phyloP scores from a whole-genome alignment of 495 filamentous ascomycete species.

The Hyaloscypha hepaticicola region DNA sequence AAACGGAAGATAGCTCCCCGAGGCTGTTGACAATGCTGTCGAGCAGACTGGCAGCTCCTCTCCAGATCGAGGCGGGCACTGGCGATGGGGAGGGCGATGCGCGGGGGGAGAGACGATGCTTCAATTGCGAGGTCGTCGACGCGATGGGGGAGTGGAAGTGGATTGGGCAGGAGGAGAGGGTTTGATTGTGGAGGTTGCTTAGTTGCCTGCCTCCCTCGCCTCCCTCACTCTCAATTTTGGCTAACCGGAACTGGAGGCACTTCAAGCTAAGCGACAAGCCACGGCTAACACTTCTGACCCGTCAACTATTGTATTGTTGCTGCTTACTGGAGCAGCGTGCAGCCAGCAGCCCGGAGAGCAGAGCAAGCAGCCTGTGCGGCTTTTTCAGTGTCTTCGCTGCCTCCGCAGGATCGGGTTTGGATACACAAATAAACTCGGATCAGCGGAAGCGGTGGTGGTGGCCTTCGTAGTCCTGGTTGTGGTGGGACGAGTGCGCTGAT shows the following conservation, averaged over 20 bases:
- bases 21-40: conserved; percentile 13
- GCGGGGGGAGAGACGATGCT: background rate
- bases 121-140: conserved; percentile 28
- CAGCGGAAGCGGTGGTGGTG: too few relatives aligned
- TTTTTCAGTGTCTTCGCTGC: too few relatives aligned
- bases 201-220: background rate
- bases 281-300: too few relatives aligned
- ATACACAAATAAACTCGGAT: background rate
- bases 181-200: conserved; percentile 19
- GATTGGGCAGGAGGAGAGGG: conserved; percentile 32
- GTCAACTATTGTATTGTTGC: too few relatives aligned
- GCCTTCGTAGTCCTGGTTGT: too few relatives aligned
- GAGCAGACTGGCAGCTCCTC: background rate
- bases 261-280: too few relatives aligned
- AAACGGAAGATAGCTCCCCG: conserved; percentile 29
- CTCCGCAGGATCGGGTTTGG: background rate
- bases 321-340: background rate
- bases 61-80: background rate
- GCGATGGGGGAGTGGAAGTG: conserved; percentile 28
- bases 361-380: background rate
- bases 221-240: background rate
- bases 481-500: too few relatives aligned
- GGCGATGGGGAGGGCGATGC: background rate
- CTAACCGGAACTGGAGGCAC: too few relatives aligned
- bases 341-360: background rate